Conservation (phyloP, 352 stramenopile genomes). For the Phytophthora lateralis region DNA sequence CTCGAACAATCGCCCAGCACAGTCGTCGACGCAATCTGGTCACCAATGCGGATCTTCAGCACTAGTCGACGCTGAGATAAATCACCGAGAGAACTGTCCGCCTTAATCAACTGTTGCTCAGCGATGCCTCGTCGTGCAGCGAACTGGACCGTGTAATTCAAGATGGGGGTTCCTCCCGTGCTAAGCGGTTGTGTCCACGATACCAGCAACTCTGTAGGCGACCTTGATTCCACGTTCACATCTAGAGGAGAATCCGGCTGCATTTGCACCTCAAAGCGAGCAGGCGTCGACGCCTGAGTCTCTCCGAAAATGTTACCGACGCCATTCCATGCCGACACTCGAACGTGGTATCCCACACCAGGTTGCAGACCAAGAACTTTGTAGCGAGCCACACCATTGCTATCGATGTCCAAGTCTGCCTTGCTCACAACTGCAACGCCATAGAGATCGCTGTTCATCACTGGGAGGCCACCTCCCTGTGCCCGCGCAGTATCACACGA, state of each 20-base stretch:
- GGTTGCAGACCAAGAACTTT: slow-evolving; percentile 33
- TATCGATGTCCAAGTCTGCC: slow-evolving; percentile 29
- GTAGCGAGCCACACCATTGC: slow-evolving; percentile 33
- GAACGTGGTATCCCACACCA: slow-evolving; percentile 83
- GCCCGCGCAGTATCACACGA: slow-evolving; percentile 43
- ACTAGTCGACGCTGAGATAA: slow-evolving; percentile 24
- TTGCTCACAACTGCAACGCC: slow-evolving; percentile 57
- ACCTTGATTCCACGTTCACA: slow-evolving; percentile 48
- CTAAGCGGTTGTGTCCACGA: slow-evolving; percentile 66
- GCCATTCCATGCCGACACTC: slow-evolving; percentile 94
- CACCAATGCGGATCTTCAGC: slow-evolving; percentile 25
- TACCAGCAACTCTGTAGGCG: slow-evolving; percentile 37
- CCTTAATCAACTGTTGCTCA: slow-evolving; percentile 70
- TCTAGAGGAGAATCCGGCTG: slow-evolving; percentile 53
- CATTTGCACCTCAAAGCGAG: slow-evolving; percentile 46
- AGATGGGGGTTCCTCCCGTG: slow-evolving; percentile 50
- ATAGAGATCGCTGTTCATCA: slow-evolving; percentile 82
- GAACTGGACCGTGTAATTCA: slow-evolving; percentile 60
- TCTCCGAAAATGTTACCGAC: slow-evolving; percentile 88
- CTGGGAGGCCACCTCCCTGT: slow-evolving; percentile 54
- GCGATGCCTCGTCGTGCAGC: slow-evolving; percentile 57
- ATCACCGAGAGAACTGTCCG: slow-evolving; percentile 37
- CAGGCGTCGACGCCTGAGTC: slow-evolving; percentile 79
- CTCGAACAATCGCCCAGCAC: slow-evolving; percentile 53
- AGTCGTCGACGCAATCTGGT: slow-evolving; percentile 16